Conservation (phyloP, 495 filamentous ascomycete genomes). For the Penicillium antarcticum region DNA sequence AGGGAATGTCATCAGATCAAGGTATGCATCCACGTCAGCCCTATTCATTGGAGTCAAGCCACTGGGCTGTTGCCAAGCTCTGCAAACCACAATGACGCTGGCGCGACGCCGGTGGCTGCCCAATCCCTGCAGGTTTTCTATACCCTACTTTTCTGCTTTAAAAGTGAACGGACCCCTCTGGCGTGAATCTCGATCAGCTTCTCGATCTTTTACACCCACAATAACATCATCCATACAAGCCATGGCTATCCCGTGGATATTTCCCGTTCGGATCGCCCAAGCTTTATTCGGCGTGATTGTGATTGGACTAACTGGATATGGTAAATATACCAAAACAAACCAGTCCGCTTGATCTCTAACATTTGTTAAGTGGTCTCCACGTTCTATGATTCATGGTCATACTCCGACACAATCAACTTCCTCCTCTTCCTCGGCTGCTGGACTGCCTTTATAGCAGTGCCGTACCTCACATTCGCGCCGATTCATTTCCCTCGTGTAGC, state of each 20-base stretch:
- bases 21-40: constrained; percentile 10
- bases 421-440: constrained; percentile 72
- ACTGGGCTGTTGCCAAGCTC: neutral
- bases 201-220: neutral
- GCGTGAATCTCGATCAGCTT: neutral
- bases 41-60: constrained; percentile 2
- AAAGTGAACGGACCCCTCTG: neutral
- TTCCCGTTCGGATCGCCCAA: constrained; percentile 62
- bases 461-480: constrained; percentile 64
- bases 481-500: constrained; percentile 53
- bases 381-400: constrained; percentile 26
- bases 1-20: neutral
- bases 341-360: neutral
- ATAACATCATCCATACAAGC: constrained; percentile 13
- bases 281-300: constrained; percentile 65
- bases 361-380: constrained; percentile 26
- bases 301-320: constrained; percentile 67
- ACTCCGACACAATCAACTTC: constrained; percentile 55
- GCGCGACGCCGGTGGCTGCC: constrained; percentile 23
- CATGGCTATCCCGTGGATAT: constrained; percentile 46
- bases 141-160: neutral
- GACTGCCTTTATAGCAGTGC: constrained; percentile 61
- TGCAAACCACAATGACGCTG: constrained; percentile 20
- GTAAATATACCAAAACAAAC: constrained; percentile 37
- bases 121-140: constrained; percentile 1